A percentile compares a stretch with the other conserved stretches of the same genome.
Evolutionary conservation across 257 asterid species (phyloP).

Genomic region (Misopates orontium): DNA sequence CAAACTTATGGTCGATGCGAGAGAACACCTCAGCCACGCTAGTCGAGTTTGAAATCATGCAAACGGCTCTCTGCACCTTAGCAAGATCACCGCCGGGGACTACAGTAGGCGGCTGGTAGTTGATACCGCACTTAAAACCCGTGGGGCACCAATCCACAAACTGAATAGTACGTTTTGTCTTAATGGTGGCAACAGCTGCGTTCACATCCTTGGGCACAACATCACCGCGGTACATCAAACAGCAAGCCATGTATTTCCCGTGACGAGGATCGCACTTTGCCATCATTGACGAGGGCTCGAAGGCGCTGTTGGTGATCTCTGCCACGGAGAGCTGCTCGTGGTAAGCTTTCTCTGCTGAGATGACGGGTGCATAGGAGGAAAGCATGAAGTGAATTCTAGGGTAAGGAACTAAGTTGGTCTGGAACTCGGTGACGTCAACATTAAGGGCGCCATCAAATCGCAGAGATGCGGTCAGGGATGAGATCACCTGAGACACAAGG

Average conservation of each 20-base stretch:
- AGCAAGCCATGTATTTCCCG: slow-evolving; percentile 50
- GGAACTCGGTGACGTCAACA: slow-evolving; percentile 44
- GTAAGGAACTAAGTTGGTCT: slow-evolving; percentile 48
- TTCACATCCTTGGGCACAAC: slow-evolving; percentile 50
- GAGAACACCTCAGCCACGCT: slow-evolving; percentile 51
- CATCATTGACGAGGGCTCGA: slow-evolving; percentile 55
- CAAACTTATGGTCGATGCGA: slow-evolving; percentile 47
- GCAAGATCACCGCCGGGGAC: slow-evolving; percentile 53
- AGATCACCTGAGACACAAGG: slow-evolving; percentile 49
- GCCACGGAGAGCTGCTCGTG: slow-evolving; percentile 45
- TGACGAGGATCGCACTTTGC: slow-evolving; percentile 54
- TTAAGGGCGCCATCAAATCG: slow-evolving; percentile 44
- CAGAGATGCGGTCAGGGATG: slow-evolving; percentile 49
- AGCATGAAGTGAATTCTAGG: slow-evolving; percentile 53
- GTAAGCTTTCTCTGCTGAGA: slow-evolving; percentile 35
- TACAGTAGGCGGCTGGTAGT: slow-evolving; percentile 44
- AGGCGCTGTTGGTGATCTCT: slow-evolving; percentile 49
- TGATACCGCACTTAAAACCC: slow-evolving; percentile 50
- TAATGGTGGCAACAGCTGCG: slow-evolving; percentile 42
- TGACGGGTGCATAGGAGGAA: slow-evolving; percentile 46
- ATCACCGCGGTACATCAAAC: slow-evolving; percentile 52
- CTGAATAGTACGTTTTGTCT: slow-evolving; percentile 52
- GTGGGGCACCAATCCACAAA: slow-evolving; percentile 54
- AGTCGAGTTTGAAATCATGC: slow-evolving; percentile 51
- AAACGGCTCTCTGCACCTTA: slow-evolving; percentile 43